Evolutionary conservation across 2,329 filamentous ascomycete genomes (phyloP), one percentile per base, ranked within the genome.

Genomic region (Curvularia spicifera): DNA sequence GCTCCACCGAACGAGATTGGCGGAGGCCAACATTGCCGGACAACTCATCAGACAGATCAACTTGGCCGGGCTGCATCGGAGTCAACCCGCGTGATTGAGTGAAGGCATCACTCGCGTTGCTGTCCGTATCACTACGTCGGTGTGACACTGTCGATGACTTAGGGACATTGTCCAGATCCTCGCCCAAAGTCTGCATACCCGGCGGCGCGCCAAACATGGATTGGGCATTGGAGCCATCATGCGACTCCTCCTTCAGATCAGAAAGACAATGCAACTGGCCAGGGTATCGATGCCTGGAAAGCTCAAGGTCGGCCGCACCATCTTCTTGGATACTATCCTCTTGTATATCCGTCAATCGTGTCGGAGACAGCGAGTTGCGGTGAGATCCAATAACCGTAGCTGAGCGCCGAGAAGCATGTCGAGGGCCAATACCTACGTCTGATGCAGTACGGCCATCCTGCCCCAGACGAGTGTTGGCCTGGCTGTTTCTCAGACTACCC

Each of bases 191-290:
- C 24, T 67, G 60, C 15, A 68, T 53, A 45, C 64, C 65, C 35
- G 52, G 63, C n/a, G 56, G 63, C 15, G 50, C 49, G 28, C 61
- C 64, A 39, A 61, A 57, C 4, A 68, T 68, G 46, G 71, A 71
- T 18, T 66, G 68, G 52, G 72, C 70, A 45, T 55, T 71, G 4
- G 68, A 66, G 43, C 65, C 80, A 51, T 82, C 80, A 45, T 80
- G 74, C 18, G 80, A 80, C 57, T 82, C 80, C 61, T 82, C 81
- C 54, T 82, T 82, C 31, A 82, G 66, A 45, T 79, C 79, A 12
- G 80, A 77, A 15, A 82, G 73, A 67, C 78, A 68, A 31, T 68
- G 67, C 43, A 67, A 47, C 7, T 61, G 60, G 24, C 60, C 55
- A 10, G 76, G 65, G 60, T 79, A 77, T 49, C 65, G 62, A 47